Percentiles rank a stretch among this genome's conserved stretches.
Evolutionary conservation across 2,329 filamentous ascomycete genomes (phyloP).

Genomic region (Colletotrichum sp.): DNA sequence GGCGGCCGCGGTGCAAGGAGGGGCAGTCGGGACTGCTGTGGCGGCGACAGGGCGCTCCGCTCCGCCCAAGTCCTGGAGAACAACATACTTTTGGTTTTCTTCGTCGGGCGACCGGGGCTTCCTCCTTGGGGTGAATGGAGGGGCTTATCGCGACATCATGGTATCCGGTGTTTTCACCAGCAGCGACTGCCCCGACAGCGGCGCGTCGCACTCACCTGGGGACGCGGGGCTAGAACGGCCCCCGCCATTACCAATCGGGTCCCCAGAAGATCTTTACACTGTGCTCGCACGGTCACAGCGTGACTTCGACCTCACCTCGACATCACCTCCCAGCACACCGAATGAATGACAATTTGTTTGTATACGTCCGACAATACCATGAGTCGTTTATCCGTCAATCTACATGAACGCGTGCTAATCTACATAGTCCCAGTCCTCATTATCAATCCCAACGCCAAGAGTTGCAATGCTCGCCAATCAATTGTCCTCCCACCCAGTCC

Average conservation of each 20-base stretch:
- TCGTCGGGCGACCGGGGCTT: not conserved
- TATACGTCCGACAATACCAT: not conserved
- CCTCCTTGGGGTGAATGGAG: not conserved
- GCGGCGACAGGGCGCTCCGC: not conserved
- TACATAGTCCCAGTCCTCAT: conserved; percentile 9
- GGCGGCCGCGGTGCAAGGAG: not conserved
- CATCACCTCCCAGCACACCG: not conserved
- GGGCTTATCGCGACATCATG: not conserved
- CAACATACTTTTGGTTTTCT: not conserved
- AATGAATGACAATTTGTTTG: not conserved
- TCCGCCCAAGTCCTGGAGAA: not conserved
- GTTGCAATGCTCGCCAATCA: not conserved
- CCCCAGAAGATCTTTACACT: not conserved
- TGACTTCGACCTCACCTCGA: not conserved
- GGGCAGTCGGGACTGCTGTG: not conserved
- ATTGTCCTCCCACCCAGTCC: not conserved
- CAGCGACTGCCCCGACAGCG: not conserved
- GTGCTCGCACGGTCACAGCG: not conserved
- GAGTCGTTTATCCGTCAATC: not conserved
- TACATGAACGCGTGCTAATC: not conserved
- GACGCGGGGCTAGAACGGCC: not conserved
- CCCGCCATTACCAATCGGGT: not conserved
- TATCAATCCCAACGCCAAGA: conserved; percentile 3
- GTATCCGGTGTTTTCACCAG: not conserved
- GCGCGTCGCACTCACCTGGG: not conserved